phyloP scores from a whole-genome alignment of 2,329 filamentous ascomycete species.

The Colletotrichum destructivum region DNA sequence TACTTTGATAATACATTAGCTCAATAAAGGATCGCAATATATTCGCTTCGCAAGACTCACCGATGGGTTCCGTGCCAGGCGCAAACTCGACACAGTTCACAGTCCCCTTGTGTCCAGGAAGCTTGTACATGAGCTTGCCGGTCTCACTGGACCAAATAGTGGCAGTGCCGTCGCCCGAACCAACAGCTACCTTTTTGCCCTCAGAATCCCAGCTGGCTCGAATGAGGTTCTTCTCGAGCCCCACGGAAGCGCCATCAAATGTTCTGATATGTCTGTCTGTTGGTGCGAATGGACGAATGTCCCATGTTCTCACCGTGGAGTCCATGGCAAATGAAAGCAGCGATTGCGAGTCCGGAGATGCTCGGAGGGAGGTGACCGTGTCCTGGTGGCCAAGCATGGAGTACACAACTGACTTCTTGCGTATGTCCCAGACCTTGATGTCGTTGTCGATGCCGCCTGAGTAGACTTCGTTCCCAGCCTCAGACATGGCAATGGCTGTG shows the following conservation, averaged over 20 bases:
- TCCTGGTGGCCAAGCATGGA: constrained; percentile 91
- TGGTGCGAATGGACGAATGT: constrained; percentile 94
- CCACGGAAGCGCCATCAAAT: constrained; percentile 91
- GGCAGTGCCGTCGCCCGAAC: constrained; percentile 90
- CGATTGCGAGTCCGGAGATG: constrained; percentile 94
- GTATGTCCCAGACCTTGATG: constrained; percentile 96
- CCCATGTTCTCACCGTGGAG: constrained; percentile 94
- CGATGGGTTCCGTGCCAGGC: constrained; percentile 85
- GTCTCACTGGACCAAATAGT: constrained; percentile 91
- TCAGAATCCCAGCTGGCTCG: constrained; percentile 90
- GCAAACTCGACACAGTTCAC: constrained; percentile 96
- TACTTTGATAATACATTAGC: constrained; percentile 70
- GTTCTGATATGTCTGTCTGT: constrained; percentile 87
- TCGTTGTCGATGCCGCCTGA: constrained; percentile 97
- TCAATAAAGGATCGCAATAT: neutral
- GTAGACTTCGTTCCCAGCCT: constrained; percentile 96
- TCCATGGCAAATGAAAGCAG: constrained; percentile 95
- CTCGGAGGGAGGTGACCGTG: constrained; percentile 88
- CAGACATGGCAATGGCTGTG: constrained; percentile 90
- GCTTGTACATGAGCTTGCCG: constrained; percentile 94
- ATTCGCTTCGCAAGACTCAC: constrained; percentile 71
- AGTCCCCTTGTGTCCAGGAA: constrained; percentile 94
- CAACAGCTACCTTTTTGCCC: constrained; percentile 89
- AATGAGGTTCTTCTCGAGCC: constrained; percentile 92
- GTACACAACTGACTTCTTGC: constrained; percentile 91